A percentile compares a stretch with the other conserved stretches of the same genome.
These are phyloP conservation scores for Gentiana macrophylla DNA, from an alignment of 257 asterid genomes.

Conservation along the genomic window DNA sequence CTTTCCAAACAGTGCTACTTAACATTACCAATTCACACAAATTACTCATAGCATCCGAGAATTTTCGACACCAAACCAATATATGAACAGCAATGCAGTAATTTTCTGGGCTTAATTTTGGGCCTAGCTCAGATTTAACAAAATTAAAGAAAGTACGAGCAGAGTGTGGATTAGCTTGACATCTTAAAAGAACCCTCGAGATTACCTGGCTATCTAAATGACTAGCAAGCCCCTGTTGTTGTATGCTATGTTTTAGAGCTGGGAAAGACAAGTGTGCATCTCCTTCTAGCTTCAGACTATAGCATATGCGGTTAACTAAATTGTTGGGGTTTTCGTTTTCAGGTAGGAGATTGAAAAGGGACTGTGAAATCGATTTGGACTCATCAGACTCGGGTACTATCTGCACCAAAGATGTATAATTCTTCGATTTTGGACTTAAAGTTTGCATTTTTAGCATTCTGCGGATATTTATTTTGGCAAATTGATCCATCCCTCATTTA, in stretches of 20 bases:
- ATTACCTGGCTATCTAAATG: slow-evolving; percentile 45
- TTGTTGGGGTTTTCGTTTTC: slow-evolving; percentile 54
- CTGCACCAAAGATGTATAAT: slow-evolving; percentile 30
- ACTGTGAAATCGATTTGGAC: slow-evolving; percentile 25
- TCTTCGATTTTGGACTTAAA: slow-evolving; percentile 1
- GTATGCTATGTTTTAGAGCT: slow-evolving; percentile 19
- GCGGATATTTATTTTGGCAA: no score
- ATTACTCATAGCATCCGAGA: slow-evolving; percentile 48
- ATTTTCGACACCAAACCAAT: slow-evolving; percentile 65
- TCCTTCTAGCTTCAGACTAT: slow-evolving; percentile 42
- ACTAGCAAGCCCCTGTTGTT: slow-evolving; percentile 33
- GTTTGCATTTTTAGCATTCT: not conserved
- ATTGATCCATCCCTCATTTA: no score
- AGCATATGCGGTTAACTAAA: slow-evolving; percentile 44
- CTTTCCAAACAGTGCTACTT: slow-evolving; percentile 13
- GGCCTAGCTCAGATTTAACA: slow-evolving; percentile 41
- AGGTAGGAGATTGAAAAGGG: slow-evolving; percentile 58
- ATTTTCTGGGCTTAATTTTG: slow-evolving; percentile 28
- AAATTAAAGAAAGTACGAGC: slow-evolving; percentile 66
- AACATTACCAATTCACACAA: slow-evolving; percentile 44
- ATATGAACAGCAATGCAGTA: slow-evolving; percentile 56
- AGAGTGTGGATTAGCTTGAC: slow-evolving; percentile 65
- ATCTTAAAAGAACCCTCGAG: slow-evolving; percentile 64
- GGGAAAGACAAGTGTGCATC: slow-evolving; percentile 16
- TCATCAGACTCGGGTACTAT: slow-evolving; percentile 6